phyloP scores from a whole-genome alignment of 1,284 basidiomycete species.

The Puccinia sorghi region DNA sequence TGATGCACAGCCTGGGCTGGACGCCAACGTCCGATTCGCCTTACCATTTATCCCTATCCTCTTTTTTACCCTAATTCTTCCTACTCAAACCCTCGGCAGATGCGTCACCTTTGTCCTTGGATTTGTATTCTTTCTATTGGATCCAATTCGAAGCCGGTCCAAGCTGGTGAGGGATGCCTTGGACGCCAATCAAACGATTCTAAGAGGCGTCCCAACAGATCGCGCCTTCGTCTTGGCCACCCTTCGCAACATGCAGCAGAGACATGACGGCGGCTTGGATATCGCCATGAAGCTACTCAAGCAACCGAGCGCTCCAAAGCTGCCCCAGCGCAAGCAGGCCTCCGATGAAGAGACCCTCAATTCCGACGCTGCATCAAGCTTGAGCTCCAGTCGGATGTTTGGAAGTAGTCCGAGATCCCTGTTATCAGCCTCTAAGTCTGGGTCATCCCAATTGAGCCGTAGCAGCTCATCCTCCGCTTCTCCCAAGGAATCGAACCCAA shows the following conservation, averaged over 20 bases:
- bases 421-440: conserved; percentile 1
- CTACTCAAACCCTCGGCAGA: conserved; percentile 27
- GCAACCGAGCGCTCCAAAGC: not conserved
- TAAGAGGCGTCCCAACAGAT: conserved; percentile 42
- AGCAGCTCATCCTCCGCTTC: conserved; percentile 11
- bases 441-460: conserved; percentile 3
- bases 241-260: conserved; percentile 29
- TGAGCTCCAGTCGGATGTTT: not conserved
- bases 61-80: conserved; percentile 25
- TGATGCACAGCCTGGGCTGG: not conserved
- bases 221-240: conserved; percentile 32
- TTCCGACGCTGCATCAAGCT: not conserved
- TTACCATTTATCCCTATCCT: conserved; percentile 23
- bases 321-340: conserved; percentile 1
- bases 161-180: conserved; percentile 29
- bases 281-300: conserved; percentile 15
- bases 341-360: not conserved
- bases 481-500: not conserved
- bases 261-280: conserved; percentile 26
- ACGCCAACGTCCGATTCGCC: conserved; percentile 36
- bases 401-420: not conserved
- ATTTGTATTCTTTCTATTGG: conserved; percentile 29
- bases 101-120: conserved; percentile 22
- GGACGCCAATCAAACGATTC: conserved; percentile 38
- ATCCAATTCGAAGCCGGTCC: conserved; percentile 27